phyloP scores from a whole-genome alignment of 2,329 filamentous ascomycete species.

The Nothophaeocryptopus gaeumannii region DNA sequence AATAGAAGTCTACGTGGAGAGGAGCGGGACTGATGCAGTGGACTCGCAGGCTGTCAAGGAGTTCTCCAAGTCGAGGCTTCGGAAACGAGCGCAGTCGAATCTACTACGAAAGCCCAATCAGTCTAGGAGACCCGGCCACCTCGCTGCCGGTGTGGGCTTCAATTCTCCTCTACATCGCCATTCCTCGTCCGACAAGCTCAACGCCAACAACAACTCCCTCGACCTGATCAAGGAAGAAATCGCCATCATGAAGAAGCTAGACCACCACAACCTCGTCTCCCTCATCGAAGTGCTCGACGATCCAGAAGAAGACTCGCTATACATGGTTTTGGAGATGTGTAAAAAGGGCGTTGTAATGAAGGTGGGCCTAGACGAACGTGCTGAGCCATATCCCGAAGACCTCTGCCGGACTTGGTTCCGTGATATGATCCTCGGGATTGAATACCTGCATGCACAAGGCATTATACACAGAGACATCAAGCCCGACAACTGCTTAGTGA shows the following conservation, averaged over 20 bases:
- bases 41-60: constrained; percentile 80
- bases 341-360: constrained; percentile 98
- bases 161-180: constrained; percentile 64
- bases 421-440: constrained; percentile 89
- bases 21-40: constrained; percentile 15
- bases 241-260: constrained; percentile 97
- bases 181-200: constrained; percentile 48
- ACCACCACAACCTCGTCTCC: constrained; percentile 90
- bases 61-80: constrained; percentile 87
- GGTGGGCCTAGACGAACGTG: constrained; percentile 78
- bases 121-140: constrained; percentile 51
- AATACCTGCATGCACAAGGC: constrained; percentile 91
- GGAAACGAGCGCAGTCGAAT: constrained; percentile 86
- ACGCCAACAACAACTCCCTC: constrained; percentile 66
- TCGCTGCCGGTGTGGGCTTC: constrained; percentile 53
- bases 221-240: constrained; percentile 93
- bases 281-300: constrained; percentile 94
- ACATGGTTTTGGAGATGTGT: constrained; percentile 99
- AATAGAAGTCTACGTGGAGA: not conserved
- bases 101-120: constrained; percentile 67
- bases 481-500: constrained; percentile 90
- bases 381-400: constrained; percentile 78
- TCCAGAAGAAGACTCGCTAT: constrained; percentile 89
- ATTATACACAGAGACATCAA: constrained; percentile 97
- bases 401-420: constrained; percentile 88